Percentiles rank a stretch among this genome's conserved stretches.
Evolutionary conservation across 2,329 filamentous ascomycete species (phyloP).

Genomic region (Canariomyces notabilis): DNA sequence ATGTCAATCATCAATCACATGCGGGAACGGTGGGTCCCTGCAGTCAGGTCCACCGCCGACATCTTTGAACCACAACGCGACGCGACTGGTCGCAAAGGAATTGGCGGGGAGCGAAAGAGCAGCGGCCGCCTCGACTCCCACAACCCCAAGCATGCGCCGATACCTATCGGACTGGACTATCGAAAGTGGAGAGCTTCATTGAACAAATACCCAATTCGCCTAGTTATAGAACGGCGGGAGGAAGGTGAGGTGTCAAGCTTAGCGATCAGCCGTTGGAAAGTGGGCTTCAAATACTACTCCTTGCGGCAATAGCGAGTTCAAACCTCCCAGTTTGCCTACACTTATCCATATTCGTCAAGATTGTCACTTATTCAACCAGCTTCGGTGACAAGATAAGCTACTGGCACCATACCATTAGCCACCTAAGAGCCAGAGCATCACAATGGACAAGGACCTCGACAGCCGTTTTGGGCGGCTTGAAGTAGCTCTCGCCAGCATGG

Average conservation of each 20-base stretch:
- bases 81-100: too few relatives aligned
- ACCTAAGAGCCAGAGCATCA: background rate
- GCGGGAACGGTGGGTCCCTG: background rate
- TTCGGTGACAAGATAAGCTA: background rate
- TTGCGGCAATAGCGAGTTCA: too few relatives aligned
- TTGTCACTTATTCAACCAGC: background rate
- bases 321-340: background rate
- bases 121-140: too few relatives aligned
- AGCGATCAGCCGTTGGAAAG: too few relatives aligned
- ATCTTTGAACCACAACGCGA: background rate
- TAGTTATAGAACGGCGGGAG: too few relatives aligned
- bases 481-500: constrained; percentile 60
- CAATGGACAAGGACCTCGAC: constrained; percentile 61
- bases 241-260: too few relatives aligned
- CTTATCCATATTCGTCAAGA: background rate
- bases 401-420: background rate
- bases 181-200: too few relatives aligned
- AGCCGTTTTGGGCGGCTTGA: constrained; percentile 61
- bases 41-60: background rate
- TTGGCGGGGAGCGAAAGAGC: too few relatives aligned
- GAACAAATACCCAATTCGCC: too few relatives aligned
- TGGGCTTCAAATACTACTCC: too few relatives aligned
- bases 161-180: too few relatives aligned
- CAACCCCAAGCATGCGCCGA: too few relatives aligned
- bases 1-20: constrained; percentile 6